A percentile compares a stretch with the other conserved stretches of the same genome.
Conservation (phyloP, 306 rosid genomes). For the Dryas drummondii region DNA sequence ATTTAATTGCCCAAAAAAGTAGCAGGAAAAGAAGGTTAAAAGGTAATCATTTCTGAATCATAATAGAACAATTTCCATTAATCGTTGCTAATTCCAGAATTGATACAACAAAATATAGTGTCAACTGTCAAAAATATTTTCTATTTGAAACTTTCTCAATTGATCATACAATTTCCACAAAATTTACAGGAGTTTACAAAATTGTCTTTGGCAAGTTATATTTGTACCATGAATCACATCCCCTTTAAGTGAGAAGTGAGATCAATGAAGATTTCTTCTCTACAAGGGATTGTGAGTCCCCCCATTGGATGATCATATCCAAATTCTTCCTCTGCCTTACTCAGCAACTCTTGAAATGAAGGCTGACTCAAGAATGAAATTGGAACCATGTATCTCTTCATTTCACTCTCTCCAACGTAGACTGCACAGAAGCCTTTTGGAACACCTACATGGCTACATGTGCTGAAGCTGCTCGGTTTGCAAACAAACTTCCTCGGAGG, state of each 20-base stretch:
- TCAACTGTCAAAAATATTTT: no score
- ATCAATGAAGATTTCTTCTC: conserved; percentile 28
- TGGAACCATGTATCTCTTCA: conserved; percentile 42
- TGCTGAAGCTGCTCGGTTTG: no score
- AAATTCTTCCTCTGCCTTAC: conserved; percentile 43
- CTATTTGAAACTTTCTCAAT: no score
- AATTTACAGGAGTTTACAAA: no score
- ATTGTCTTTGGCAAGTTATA: not conserved
- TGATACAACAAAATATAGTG: no score
- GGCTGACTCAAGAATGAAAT: conserved; percentile 42
- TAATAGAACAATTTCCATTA: no score
- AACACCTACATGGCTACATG: conserved; percentile 15
- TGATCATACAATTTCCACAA: no score
- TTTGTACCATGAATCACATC: not conserved
- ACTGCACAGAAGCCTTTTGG: conserved; percentile 48
- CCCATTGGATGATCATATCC: conserved; percentile 53
- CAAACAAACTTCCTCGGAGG: not conserved
- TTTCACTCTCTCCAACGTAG: conserved; percentile 38
- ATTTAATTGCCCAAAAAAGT: no score
- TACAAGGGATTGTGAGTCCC: conserved; percentile 53
- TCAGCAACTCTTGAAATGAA: conserved; percentile 37
- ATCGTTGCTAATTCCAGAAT: no score
- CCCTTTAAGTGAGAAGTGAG: conserved; percentile 31
- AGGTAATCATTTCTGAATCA: no score
- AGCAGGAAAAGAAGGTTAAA: no score